Percentiles rank a stretch among this genome's conserved stretches.
These are phyloP conservation scores for Whalleya microplaca DNA, from an alignment of 2,329 filamentous ascomycete genomes.

Conservation along the genomic window DNA sequence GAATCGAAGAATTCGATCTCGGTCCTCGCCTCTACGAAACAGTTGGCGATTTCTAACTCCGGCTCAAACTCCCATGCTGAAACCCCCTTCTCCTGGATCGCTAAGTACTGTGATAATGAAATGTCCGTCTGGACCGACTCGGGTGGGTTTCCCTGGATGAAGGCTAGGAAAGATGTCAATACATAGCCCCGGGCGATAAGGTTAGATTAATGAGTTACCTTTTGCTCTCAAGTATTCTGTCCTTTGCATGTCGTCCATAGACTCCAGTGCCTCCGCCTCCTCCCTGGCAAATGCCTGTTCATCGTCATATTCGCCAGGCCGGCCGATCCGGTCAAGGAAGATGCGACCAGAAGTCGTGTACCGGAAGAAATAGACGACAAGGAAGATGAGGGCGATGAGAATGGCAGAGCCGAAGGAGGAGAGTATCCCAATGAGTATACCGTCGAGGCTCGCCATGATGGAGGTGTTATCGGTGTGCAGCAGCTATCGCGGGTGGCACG, in stretches of 20 bases:
- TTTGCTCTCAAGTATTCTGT: slow-evolving; percentile 94
- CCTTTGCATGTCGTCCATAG: slow-evolving; percentile 91
- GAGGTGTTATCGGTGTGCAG: slow-evolving; percentile 10
- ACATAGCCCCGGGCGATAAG: neutral
- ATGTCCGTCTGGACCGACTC: slow-evolving; percentile 97
- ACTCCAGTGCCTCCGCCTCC: slow-evolving; percentile 91
- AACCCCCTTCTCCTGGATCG: slow-evolving; percentile 99
- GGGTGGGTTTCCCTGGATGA: slow-evolving; percentile 89
- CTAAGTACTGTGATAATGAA: slow-evolving; percentile 93
- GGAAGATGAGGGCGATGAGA: slow-evolving; percentile 77
- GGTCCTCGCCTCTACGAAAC: slow-evolving; percentile 93
- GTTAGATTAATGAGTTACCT: slow-evolving; percentile 57
- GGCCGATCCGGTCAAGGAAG: slow-evolving; percentile 87
- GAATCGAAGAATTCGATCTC: slow-evolving; percentile 99
- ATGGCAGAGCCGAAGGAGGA: slow-evolving; percentile 92
- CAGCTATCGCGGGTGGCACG: slow-evolving; percentile 26
- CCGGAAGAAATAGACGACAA: slow-evolving; percentile 89
- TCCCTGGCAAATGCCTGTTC: slow-evolving; percentile 93
- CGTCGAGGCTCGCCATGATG: slow-evolving; percentile 53
- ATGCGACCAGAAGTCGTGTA: slow-evolving; percentile 89
- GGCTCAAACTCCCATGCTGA: slow-evolving; percentile 99
- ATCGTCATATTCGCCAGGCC: slow-evolving; percentile 96
- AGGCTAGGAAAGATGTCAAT: slow-evolving; percentile 61
- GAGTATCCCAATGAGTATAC: slow-evolving; percentile 91
- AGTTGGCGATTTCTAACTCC: slow-evolving; percentile 98